These are phyloP conservation scores for Annona squamosa DNA, from an alignment of 164 flowering plant genomes.

Conservation along the genomic window DNA sequence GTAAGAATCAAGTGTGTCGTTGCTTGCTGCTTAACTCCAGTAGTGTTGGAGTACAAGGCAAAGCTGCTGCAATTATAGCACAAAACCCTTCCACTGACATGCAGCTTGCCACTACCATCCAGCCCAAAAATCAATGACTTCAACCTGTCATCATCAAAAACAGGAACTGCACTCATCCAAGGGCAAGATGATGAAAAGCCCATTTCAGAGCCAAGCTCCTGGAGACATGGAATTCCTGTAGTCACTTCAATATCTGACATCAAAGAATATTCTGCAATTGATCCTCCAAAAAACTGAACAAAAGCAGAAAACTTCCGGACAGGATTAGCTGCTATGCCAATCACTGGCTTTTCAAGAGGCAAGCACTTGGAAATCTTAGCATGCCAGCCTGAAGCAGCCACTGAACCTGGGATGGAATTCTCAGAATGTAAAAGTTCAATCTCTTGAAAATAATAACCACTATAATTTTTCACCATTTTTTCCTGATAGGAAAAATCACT, in stretches of 20 bases:
- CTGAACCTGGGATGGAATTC: slow-evolving; percentile 47
- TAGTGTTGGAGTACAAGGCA: slow-evolving; percentile 66
- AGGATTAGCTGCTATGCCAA: slow-evolving; percentile 52
- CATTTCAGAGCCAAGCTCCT: slow-evolving; percentile 23
- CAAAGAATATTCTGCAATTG: slow-evolving; percentile 47
- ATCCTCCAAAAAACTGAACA: slow-evolving; percentile 73
- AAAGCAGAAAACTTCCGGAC: slow-evolving; percentile 45
- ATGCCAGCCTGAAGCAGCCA: slow-evolving; percentile 75
- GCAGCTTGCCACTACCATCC: slow-evolving; percentile 61
- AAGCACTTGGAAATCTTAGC: slow-evolving; percentile 31
- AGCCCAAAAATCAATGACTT: slow-evolving; percentile 66
- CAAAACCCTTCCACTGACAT: slow-evolving; percentile 45
- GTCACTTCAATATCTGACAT: slow-evolving; percentile 21
- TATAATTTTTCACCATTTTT: slow-evolving; percentile 4
- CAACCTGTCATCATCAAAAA: slow-evolving; percentile 28
- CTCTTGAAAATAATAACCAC: slow-evolving; percentile 50
- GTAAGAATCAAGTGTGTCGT: slow-evolving; percentile 69
- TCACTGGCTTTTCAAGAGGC: slow-evolving; percentile 39
- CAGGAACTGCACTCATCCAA: slow-evolving; percentile 56
- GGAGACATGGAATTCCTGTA: slow-evolving; percentile 15
- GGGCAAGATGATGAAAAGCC: slow-evolving; percentile 66
- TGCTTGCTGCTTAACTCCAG: slow-evolving; percentile 25
- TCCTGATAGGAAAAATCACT: slow-evolving; percentile 9
- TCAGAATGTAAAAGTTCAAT: slow-evolving; percentile 63
- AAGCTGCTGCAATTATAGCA: slow-evolving; percentile 84